Percentiles rank a stretch among this genome's conserved stretches.
These are phyloP conservation scores for Tolypocladium pustulatum DNA, from an alignment of 2,329 filamentous ascomycete genomes.

Conservation along the genomic window DNA sequence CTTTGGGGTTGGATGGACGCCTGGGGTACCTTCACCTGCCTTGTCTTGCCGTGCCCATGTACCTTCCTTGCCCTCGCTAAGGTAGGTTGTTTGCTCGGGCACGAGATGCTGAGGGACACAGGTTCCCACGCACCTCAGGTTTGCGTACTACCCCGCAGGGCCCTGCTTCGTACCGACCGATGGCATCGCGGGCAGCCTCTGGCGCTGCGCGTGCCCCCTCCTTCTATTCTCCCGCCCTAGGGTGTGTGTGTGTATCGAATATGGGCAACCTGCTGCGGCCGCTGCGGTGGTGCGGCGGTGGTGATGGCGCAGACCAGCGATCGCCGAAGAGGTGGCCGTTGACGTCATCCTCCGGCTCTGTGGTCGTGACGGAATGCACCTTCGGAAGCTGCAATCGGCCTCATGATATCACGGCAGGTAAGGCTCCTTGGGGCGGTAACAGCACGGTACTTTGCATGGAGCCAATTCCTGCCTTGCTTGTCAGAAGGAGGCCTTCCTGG, in stretches of 20 bases:
- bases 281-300: background rate
- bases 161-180: background rate
- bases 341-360: background rate
- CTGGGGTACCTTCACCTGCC: background rate
- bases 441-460: background rate
- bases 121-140: background rate
- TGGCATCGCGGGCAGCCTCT: background rate
- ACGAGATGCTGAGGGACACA: background rate
- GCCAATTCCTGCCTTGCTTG: background rate
- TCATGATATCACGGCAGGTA: background rate
- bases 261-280: background rate
- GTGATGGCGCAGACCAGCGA: background rate
- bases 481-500: background rate
- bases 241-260: background rate
- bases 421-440: background rate
- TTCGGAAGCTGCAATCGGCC: background rate
- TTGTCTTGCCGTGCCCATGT: background rate
- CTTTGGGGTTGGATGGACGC: background rate
- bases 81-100: background rate
- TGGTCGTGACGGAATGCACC: background rate
- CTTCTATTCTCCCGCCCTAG: background rate
- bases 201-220: background rate
- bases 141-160: background rate
- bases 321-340: background rate
- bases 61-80: background rate